Base-by-base conservation (phyloP, 1,284 basidiomycete genomes). In the Chiua sp. region DNA sequence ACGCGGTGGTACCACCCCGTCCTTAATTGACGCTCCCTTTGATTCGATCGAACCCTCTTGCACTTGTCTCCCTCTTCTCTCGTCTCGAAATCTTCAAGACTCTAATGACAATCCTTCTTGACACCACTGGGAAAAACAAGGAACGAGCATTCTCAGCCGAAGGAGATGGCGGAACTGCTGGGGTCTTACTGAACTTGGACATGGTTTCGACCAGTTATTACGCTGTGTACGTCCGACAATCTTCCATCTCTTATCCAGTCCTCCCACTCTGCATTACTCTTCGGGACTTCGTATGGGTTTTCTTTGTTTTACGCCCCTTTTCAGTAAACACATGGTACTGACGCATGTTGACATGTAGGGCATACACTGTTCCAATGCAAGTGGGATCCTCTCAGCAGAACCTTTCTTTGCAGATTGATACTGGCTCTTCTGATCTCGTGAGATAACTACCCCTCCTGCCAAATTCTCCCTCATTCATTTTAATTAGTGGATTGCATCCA, bases 401-500 rank as follows among this genome's bases (percentile, higher is more conserved):
- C 26, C 72, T 87, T 37, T 83, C 80, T 5, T 73, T 92, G 3
- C 88, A 91, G 65, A 81, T 92, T 37, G 90, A 92, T 66, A 90
- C 87, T 0, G 90, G 91, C 39, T 92, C 90, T 2, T 88, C 88
- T 0, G 90, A 92, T 73, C 78, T 92, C 30, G 89, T 90, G 59
- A 64, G 86, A 76, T 44, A 18, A 49, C 33, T 52, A 20, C 59
- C 63, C 37, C 26, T 35, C 53, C 22, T 28, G 3, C n/a, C 33
- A 37, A 49, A 35, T 53, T 57, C 47, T 39, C 16, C 16, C 37
- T 63, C 12, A 55, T 47, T n/a, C 32, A 8, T 8, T 5, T 47
- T 47, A 48, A 32, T 13, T 60, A 88, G 87, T 91, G 89, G 88
- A 74, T 90, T 48, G 86, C 86, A 0, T 86, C 86, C 1, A 79